A percentile compares a stretch with the other conserved stretches of the same genome.
phyloP scores from a whole-genome alignment of 1,284 basidiomycete species.

The Puccinia horiana region DNA sequence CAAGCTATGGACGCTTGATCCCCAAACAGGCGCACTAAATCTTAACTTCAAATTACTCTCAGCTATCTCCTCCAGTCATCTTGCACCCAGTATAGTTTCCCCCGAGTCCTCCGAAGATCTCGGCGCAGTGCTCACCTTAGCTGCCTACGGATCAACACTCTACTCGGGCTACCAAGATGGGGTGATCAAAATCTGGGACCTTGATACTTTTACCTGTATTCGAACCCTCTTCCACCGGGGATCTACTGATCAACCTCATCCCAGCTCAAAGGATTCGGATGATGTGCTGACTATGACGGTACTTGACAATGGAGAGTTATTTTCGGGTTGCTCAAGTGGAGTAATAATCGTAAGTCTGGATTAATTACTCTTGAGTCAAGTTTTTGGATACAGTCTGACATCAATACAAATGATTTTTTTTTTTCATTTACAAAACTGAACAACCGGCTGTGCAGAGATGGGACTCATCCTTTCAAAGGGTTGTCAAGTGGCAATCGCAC shows the following conservation, averaged over 20 bases:
- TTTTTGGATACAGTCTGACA: background rate
- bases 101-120: conserved; percentile 28
- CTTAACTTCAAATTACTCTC: conserved; percentile 28
- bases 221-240: conserved; percentile 48
- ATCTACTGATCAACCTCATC: background rate
- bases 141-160: conserved; percentile 37
- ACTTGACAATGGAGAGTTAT: conserved; percentile 49
- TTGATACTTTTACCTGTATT: conserved; percentile 50
- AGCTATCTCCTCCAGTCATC: background rate
- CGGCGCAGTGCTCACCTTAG: conserved; percentile 43
- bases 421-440: background rate
- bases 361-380: background rate
- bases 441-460: conserved; percentile 29
- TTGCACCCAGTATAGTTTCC: background rate
- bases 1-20: conserved; percentile 47
- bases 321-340: conserved; percentile 48
- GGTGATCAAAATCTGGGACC: conserved; percentile 49
- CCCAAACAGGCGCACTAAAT: conserved; percentile 21
- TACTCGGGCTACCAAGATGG: conserved; percentile 50
- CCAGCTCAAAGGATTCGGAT: conserved; percentile 21
- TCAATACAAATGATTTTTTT: background rate
- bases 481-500: conserved; percentile 42
- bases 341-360: conserved; percentile 34
- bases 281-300: conserved; percentile 47
- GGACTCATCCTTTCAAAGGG: conserved; percentile 43